Base-by-base conservation (phyloP, 75 land plant species). In the Adiantum capillusveneris region DNA sequence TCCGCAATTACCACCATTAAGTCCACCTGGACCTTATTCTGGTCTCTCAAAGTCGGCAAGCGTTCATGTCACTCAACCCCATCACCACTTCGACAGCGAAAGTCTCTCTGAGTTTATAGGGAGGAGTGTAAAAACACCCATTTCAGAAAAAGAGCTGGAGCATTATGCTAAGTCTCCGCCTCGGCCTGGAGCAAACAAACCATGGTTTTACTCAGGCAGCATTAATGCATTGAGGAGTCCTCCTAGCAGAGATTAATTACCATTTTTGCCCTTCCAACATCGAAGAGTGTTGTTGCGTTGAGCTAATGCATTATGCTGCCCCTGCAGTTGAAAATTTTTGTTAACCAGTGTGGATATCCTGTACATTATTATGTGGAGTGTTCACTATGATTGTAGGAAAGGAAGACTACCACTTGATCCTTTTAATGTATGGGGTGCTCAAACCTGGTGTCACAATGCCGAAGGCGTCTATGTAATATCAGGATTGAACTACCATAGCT, bases 231-330 rank as follows among this genome's bases (percentile, higher is more conserved):
- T 46, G 49, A 17, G 49, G 21, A 46, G 49, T 20, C 49, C 49
- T 7, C 49, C 49, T 20, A 46, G 49, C 21, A 46, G 49, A 14
- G 49, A 46, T 46, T 46, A 14, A 46, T 46, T 34, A 34, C n/a
- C n/a, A n/a, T n/a, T n/a, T n/a, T n/a, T n/a, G n/a, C n/a, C n/a
- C n/a, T n/a, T n/a, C n/a, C n/a, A n/a, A n/a, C n/a, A n/a, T n/a
- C n/a, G n/a, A n/a, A n/a, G n/a, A n/a, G n/a, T n/a, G n/a, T n/a
- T n/a, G n/a, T n/a, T n/a, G n/a, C n/a, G n/a, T n/a, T n/a, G n/a
- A n/a, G n/a, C n/a, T n/a, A n/a, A n/a, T n/a, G n/a, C n/a, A n/a
- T n/a, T n/a, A n/a, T n/a, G n/a, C n/a, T n/a, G n/a, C n/a, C n/a
- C n/a, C n/a, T n/a, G n/a, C n/a, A n/a, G n/a, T n/a, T n/a, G n/a